A percentile compares a stretch with the other conserved stretches of the same genome.
Evolutionary conservation across 1,284 basidiomycete genomes (phyloP).

Genomic region (Sanghuangporus sanghuang): DNA sequence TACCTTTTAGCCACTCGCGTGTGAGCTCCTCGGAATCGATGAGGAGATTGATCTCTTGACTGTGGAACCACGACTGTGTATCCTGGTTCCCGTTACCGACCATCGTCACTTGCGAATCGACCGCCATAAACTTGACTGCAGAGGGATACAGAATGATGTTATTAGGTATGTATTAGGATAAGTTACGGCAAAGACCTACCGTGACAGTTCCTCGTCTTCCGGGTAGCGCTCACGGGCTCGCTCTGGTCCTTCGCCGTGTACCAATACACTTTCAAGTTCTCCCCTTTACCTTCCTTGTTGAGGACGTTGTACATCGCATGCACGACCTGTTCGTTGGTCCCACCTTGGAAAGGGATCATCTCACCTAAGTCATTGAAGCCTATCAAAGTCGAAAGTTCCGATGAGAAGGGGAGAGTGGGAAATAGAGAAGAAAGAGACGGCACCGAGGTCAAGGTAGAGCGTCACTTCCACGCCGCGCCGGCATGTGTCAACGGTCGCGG

Average conservation of each 20-base stretch:
- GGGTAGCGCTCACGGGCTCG: conserved; percentile 65
- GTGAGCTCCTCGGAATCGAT: conserved; percentile 53
- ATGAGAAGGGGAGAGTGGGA: not conserved
- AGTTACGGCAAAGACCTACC: conserved; percentile 18
- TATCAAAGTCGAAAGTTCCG: not conserved
- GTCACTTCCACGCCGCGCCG: conserved; percentile 63
- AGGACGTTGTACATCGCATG: conserved; percentile 58
- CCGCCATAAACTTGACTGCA: conserved; percentile 65
- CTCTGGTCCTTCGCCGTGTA: conserved; percentile 66
- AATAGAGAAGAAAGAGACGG: not conserved
- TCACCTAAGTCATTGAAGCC: conserved; percentile 69
- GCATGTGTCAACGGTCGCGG: conserved; percentile 62
- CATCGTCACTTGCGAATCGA: conserved; percentile 69
- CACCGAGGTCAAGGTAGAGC: conserved; percentile 58
- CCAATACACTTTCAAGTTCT: conserved; percentile 64
- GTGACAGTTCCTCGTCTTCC: conserved; percentile 75
- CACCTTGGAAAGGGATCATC: conserved; percentile 72
- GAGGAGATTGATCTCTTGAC: conserved; percentile 75
- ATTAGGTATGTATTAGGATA: not conserved
- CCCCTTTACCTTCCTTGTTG: conserved; percentile 43
- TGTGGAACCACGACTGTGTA: conserved; percentile 77
- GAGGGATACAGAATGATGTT: not conserved
- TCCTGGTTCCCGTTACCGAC: conserved; percentile 68
- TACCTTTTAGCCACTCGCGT: conserved; percentile 45
- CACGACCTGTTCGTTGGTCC: conserved; percentile 75